Conservation (phyloP, 768 basidiomycete species). For the Boletus eberwhitei region DNA sequence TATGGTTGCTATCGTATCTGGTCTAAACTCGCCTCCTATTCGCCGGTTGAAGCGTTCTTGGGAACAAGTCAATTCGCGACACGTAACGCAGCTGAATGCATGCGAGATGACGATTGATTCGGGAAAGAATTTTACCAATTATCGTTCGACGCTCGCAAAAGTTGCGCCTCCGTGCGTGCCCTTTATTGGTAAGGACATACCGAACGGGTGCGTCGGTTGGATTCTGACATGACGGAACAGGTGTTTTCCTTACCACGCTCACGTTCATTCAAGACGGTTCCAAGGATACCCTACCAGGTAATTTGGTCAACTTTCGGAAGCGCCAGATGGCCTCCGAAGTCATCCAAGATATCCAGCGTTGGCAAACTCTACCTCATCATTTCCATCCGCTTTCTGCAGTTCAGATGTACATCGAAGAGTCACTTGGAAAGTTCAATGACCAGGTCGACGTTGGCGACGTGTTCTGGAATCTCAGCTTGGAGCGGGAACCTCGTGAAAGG, state of each 20-base stretch:
- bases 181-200: slow-evolving; percentile 72
- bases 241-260: slow-evolving; percentile 91
- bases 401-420: slow-evolving; percentile 73
- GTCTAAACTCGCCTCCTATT: slow-evolving; percentile 90
- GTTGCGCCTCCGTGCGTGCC: slow-evolving; percentile 94
- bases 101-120: slow-evolving; percentile 91
- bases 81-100: slow-evolving; percentile 66
- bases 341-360: slow-evolving; percentile 93
- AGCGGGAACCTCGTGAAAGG: slow-evolving; percentile 88
- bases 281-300: slow-evolving; percentile 73
- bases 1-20: slow-evolving; percentile 96
- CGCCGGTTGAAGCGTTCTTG: slow-evolving; percentile 90
- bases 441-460: slow-evolving; percentile 66
- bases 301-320: slow-evolving; percentile 93
- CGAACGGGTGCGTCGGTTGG: neutral
- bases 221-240: slow-evolving; percentile 38
- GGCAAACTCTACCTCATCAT: slow-evolving; percentile 91
- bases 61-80: slow-evolving; percentile 79
- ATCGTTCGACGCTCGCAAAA: slow-evolving; percentile 76
- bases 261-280: slow-evolving; percentile 99
- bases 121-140: slow-evolving; percentile 92
- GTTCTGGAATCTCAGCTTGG: slow-evolving; percentile 83
- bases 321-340: slow-evolving; percentile 95
- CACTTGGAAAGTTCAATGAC: slow-evolving; percentile 67
- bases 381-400: slow-evolving; percentile 66